Evolutionary conservation across 2,329 filamentous ascomycete genomes (phyloP).

Genomic region (Metarhizium humberi): DNA sequence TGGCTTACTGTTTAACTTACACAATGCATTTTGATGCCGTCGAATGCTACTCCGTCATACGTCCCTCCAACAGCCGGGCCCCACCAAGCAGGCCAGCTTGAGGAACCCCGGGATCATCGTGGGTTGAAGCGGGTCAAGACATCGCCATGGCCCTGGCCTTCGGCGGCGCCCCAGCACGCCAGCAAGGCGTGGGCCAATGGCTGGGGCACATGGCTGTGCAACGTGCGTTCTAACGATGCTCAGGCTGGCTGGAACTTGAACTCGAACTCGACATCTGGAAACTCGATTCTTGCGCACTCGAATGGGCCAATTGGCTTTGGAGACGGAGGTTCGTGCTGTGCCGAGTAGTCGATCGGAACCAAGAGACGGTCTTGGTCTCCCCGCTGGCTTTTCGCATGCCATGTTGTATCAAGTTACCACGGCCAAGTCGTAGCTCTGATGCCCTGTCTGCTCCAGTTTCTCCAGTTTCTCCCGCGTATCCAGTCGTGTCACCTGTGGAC

Average conservation of each 20-base stretch:
- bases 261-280: not conserved
- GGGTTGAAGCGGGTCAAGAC: not conserved
- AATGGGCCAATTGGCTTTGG: not conserved
- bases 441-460: too few relatives aligned
- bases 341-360: not conserved
- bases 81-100: not conserved
- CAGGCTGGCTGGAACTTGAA: not conserved
- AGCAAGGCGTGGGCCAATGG: slow-evolving; percentile 27
- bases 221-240: slow-evolving; percentile 16
- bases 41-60: not conserved
- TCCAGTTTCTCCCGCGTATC: not conserved
- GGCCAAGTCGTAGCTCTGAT: too few relatives aligned
- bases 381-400: too few relatives aligned
- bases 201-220: slow-evolving; percentile 30
- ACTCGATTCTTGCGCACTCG: not conserved
- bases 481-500: not conserved
- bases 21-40: not conserved
- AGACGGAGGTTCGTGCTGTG: not conserved
- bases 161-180: slow-evolving; percentile 1
- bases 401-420: not conserved
- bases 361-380: not conserved
- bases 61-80: not conserved
- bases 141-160: not conserved
- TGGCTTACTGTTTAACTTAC: not conserved
- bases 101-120: not conserved